phyloP scores from a whole-genome alignment of 805 yeast genomes.

The Saturnispora silvae region DNA sequence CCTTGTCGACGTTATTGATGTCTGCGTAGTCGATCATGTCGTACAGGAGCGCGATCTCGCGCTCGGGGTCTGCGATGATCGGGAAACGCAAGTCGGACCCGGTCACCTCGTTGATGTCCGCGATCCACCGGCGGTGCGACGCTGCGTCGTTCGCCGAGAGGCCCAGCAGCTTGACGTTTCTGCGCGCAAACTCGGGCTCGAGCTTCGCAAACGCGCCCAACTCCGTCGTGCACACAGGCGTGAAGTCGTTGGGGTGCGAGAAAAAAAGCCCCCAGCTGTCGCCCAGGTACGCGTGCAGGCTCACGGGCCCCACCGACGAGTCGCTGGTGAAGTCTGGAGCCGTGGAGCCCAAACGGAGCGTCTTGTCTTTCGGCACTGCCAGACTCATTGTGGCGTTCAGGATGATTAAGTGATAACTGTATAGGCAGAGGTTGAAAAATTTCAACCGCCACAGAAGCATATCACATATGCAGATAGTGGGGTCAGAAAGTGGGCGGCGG shows the following conservation, averaged over 20 bases:
- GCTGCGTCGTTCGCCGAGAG: constrained; percentile 54
- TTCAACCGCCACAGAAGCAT: too few species aligned
- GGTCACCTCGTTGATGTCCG: constrained; percentile 59
- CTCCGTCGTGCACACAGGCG: constrained; percentile 74
- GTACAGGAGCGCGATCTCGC: constrained; percentile 49
- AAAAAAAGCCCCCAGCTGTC: constrained; percentile 30
- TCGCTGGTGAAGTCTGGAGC: constrained; percentile 63
- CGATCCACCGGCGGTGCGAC: constrained; percentile 58
- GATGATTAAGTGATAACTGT: neutral
- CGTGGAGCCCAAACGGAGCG: constrained; percentile 44
- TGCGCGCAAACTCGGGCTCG: constrained; percentile 56
- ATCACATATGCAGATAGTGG: too few species aligned
- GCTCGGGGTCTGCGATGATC: constrained; percentile 54
- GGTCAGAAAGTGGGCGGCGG: too few species aligned
- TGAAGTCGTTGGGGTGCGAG: constrained; percentile 71
- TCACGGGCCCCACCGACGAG: constrained; percentile 30
- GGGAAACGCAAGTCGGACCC: constrained; percentile 53
- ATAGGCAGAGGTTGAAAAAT: too few species aligned
- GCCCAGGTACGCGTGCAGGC: constrained; percentile 10
- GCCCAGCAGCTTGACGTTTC: constrained; percentile 59
- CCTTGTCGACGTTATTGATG: constrained; percentile 53
- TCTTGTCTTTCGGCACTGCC: constrained; percentile 29
- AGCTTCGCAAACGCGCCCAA: constrained; percentile 65
- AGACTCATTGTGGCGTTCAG: constrained; percentile 25
- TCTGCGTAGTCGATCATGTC: constrained; percentile 69